These are phyloP conservation scores for Ramalina peruviana DNA, from an alignment of 495 filamentous ascomycete genomes.

Conservation along the genomic window DNA sequence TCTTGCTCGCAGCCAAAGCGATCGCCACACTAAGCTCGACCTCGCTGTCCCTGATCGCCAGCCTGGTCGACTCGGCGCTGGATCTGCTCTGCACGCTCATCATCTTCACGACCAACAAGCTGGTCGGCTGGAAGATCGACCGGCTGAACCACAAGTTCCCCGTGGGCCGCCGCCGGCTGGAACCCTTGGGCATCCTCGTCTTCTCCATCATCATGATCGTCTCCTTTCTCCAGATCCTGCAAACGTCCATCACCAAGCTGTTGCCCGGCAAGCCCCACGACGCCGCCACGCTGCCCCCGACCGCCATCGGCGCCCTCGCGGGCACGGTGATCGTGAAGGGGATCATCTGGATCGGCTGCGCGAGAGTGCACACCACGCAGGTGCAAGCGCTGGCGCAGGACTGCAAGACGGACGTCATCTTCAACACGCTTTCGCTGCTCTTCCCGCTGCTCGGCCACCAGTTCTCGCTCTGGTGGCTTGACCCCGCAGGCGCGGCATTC, in stretches of 20 bases:
- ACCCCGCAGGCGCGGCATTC: constrained; percentile 67
- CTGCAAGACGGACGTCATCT: constrained; percentile 60
- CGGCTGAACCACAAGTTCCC: constrained; percentile 54
- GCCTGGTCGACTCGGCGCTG: constrained; percentile 73
- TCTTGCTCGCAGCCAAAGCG: constrained; percentile 67
- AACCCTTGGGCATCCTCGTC: constrained; percentile 61
- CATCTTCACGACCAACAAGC: constrained; percentile 62
- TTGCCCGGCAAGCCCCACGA: constrained; percentile 38
- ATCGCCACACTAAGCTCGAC: constrained; percentile 59
- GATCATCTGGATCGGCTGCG: constrained; percentile 75
- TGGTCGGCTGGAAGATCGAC: constrained; percentile 55
- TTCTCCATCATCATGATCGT: constrained; percentile 79
- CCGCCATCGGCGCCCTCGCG: constrained; percentile 64
- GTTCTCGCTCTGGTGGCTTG: constrained; percentile 65
- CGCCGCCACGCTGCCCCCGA: constrained; percentile 6
- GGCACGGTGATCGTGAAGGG: constrained; percentile 70
- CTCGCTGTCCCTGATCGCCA: constrained; percentile 77
- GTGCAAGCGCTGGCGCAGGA: constrained; percentile 66
- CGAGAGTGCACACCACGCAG: constrained; percentile 71
- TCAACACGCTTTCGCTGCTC: constrained; percentile 77
- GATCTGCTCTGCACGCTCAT: constrained; percentile 81
- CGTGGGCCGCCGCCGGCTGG: constrained; percentile 60
- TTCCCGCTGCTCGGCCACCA: constrained; percentile 46
- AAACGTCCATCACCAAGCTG: constrained; percentile 56
- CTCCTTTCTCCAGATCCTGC: constrained; percentile 69